These are phyloP conservation scores for Aspergillus versicolor DNA, from an alignment of 2,329 filamentous ascomycete genomes.

Conservation along the genomic window DNA sequence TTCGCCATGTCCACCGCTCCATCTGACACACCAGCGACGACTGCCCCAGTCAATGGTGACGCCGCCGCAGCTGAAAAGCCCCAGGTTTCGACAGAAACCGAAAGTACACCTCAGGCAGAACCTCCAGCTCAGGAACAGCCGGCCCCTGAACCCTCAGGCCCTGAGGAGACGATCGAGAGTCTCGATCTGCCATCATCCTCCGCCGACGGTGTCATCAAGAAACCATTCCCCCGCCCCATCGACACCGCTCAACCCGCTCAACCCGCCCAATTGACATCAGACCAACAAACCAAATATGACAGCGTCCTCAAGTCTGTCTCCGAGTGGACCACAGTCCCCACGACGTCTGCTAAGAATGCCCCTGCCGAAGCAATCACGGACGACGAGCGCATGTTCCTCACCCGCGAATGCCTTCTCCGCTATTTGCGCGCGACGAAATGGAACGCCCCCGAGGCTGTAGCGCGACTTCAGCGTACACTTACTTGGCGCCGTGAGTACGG, in stretches of 20 bases:
- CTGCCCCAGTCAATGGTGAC: neutral
- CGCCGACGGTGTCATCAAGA: slow-evolving; percentile 47
- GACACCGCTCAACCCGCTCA: slow-evolving; percentile 58
- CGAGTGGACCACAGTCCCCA: slow-evolving; percentile 69
- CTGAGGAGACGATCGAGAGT: slow-evolving; percentile 6
- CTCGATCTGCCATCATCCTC: slow-evolving; percentile 38
- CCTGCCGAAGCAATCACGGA: slow-evolving; percentile 68
- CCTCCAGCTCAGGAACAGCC: slow-evolving; percentile 5
- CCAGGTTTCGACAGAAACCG: neutral
- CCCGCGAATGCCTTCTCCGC: slow-evolving; percentile 84
- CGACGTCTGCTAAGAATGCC: slow-evolving; percentile 59
- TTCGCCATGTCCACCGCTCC: slow-evolving; percentile 4
- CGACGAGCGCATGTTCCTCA: slow-evolving; percentile 83
- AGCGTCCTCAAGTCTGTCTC: slow-evolving; percentile 69
- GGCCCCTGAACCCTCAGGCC: neutral
- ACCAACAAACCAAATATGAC: slow-evolving; percentile 81
- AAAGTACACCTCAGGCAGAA: neutral
- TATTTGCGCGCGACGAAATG: slow-evolving; percentile 95
- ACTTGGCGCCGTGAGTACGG: slow-evolving; percentile 91
- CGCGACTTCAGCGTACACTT: slow-evolving; percentile 77
- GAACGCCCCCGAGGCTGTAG: slow-evolving; percentile 71
- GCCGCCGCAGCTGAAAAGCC: neutral
- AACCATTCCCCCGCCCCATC: slow-evolving; percentile 60
- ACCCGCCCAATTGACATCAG: slow-evolving; percentile 63
- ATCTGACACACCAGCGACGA: neutral